These are phyloP conservation scores for Aspergillus phoenicis DNA, from an alignment of 2,329 filamentous ascomycete species.

Conservation along the genomic window DNA sequence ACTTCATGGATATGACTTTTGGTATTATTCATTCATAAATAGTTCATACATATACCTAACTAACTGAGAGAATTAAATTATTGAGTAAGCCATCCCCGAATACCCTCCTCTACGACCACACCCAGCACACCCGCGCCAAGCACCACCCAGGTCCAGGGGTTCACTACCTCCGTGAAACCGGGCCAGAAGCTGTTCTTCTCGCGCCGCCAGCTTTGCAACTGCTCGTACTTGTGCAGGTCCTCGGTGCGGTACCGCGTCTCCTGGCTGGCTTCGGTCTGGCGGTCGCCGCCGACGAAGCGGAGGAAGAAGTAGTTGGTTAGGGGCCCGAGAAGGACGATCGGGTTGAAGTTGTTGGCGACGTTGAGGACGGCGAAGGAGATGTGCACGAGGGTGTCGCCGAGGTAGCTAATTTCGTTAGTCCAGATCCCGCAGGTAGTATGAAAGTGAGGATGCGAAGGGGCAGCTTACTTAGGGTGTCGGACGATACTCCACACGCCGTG, in stretches of 20 bases:
- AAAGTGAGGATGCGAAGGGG: background rate
- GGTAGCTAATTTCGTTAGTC: conserved; percentile 50
- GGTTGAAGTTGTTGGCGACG: conserved; percentile 57
- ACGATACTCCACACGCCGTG: conserved; percentile 66
- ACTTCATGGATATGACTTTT: background rate
- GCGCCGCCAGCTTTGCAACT: conserved; percentile 55
- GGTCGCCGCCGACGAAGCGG: conserved; percentile 59
- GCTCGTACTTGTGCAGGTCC: conserved; percentile 54
- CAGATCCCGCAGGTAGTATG: background rate
- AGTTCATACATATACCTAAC: too few species aligned
- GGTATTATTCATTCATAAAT: background rate
- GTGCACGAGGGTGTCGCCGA: conserved; percentile 63
- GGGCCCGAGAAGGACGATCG: conserved; percentile 58
- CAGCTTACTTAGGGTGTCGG: conserved; percentile 62
- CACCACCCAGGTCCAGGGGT: conserved; percentile 61
- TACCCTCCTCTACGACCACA: conserved; percentile 49
- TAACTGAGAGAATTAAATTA: background rate
- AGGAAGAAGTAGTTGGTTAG: conserved; percentile 62
- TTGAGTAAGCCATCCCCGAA: conserved; percentile 18
- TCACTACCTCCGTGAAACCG: conserved; percentile 50
- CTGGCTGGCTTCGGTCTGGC: conserved; percentile 57
- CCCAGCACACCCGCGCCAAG: conserved; percentile 54
- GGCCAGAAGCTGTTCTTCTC: conserved; percentile 66
- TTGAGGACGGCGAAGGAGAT: conserved; percentile 62
- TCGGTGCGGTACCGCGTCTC: conserved; percentile 55